Evolutionary conservation across 495 filamentous ascomycete genomes (phyloP).

Genomic region (Astrothelium macrocarpum): DNA sequence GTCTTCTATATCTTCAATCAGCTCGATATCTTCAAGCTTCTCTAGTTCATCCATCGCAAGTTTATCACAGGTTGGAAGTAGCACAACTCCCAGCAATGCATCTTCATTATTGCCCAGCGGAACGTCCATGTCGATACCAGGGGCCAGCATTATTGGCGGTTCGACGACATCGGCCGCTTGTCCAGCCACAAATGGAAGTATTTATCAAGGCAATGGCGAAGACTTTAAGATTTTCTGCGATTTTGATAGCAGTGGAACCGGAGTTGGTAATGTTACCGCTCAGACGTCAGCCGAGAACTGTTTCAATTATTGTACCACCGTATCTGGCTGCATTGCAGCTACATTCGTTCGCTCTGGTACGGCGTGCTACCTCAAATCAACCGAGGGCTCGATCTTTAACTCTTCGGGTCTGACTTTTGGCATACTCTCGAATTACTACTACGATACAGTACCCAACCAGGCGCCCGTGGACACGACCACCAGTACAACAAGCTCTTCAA

Average conservation of each 20-base stretch:
- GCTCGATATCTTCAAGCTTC: background rate
- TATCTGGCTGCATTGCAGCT: background rate
- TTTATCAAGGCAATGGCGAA: background rate
- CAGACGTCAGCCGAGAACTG: background rate
- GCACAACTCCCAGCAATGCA: background rate
- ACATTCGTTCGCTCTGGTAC: background rate
- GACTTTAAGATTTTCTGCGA: constrained; percentile 5
- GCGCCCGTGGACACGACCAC: background rate
- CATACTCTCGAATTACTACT: background rate
- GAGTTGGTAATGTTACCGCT: background rate
- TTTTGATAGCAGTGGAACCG: background rate
- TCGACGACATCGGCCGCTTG: background rate
- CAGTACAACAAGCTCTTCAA: background rate
- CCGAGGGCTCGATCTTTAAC: background rate
- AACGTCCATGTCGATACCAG: background rate
- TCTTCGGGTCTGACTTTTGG: background rate
- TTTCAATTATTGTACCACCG: background rate
- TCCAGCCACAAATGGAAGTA: background rate
- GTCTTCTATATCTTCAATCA: background rate
- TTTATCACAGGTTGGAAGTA: background rate
- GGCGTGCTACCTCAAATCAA: background rate
- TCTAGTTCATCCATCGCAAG: too few relatives aligned
- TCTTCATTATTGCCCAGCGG: background rate
- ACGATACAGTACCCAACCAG: background rate
- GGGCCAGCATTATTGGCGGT: background rate